Evolutionary conservation across 106 monocot genomes (phyloP).

Genomic region (Apostasia shenzhenica): DNA sequence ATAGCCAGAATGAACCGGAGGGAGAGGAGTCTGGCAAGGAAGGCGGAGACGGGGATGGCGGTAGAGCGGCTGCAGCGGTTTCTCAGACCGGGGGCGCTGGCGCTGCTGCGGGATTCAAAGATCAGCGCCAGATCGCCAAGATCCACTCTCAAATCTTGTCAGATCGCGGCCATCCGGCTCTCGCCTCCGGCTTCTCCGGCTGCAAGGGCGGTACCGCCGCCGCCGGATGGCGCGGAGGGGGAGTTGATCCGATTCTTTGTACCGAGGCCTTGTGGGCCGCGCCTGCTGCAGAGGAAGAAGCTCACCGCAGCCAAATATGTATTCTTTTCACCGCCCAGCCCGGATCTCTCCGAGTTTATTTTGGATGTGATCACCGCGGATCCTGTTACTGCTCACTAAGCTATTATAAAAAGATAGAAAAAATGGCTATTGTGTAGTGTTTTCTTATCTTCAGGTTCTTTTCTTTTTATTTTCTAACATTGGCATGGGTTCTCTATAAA

Average conservation of each 20-base stretch:
- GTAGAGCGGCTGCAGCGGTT: too few species aligned
- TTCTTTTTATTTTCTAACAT: too few species aligned
- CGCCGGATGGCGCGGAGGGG: neutral
- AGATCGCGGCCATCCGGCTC: neutral
- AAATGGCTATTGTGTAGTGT: too few species aligned
- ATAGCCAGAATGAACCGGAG: too few species aligned
- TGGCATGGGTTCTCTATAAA: too few species aligned
- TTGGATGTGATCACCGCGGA: neutral
- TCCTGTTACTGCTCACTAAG: neutral
- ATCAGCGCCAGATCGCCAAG: neutral
- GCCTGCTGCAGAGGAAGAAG: slow-evolving; percentile 4
- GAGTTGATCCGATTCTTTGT: slow-evolving; percentile 5
- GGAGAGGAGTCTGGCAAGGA: too few species aligned
- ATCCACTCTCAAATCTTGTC: neutral
- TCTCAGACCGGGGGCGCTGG: too few species aligned
- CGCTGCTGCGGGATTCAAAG: too few species aligned
- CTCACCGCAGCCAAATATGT: slow-evolving; percentile 9
- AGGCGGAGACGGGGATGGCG: too few species aligned
- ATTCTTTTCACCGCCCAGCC: slow-evolving; percentile 6
- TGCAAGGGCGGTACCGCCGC: neutral
- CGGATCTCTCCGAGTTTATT: slow-evolving; percentile 1
- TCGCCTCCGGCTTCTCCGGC: neutral
- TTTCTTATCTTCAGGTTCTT: too few species aligned
- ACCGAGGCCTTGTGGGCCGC: neutral
- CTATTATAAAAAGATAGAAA: too few species aligned